phyloP scores from a whole-genome alignment of 2,329 filamentous ascomycete genomes.

The Fusarium bulbicola region DNA sequence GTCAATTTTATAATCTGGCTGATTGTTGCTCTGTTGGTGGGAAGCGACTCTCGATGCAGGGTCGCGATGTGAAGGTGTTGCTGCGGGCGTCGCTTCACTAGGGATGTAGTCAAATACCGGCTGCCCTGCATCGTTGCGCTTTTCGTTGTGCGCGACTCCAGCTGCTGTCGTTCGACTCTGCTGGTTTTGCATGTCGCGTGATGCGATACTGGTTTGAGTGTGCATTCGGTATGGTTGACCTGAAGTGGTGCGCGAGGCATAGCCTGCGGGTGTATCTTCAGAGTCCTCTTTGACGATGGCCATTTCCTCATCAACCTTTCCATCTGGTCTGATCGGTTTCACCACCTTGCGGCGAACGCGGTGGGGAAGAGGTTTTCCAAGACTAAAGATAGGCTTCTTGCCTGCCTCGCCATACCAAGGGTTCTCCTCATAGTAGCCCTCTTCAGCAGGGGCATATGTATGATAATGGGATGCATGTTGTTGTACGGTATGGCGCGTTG shows the following conservation, averaged over 20 bases:
- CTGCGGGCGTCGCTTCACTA: neutral
- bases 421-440: conserved; percentile 29
- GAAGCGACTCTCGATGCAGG: neutral
- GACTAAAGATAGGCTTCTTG: conserved; percentile 32
- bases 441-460: conserved; percentile 23
- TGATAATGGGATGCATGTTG: neutral
- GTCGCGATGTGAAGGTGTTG: neutral
- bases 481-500: neutral
- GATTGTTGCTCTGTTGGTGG: neutral
- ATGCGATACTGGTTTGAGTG: neutral
- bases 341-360: conserved; percentile 19
- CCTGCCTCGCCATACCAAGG: conserved; percentile 29
- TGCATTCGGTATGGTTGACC: neutral
- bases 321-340: neutral
- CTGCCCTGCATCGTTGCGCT: conserved; percentile 14
- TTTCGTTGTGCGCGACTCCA: conserved; percentile 9
- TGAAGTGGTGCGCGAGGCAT: conserved; percentile 1
- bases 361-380: conserved; percentile 32
- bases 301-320: conserved; percentile 22
- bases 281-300: neutral
- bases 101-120: conserved; percentile 22
- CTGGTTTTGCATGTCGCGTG: neutral
- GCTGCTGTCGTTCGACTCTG: conserved; percentile 11
- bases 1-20: conserved; percentile 25
- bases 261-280: neutral